Evolutionary conservation across 768 basidiomycete species (phyloP).

Genomic region (Arthromyces matolae): DNA sequence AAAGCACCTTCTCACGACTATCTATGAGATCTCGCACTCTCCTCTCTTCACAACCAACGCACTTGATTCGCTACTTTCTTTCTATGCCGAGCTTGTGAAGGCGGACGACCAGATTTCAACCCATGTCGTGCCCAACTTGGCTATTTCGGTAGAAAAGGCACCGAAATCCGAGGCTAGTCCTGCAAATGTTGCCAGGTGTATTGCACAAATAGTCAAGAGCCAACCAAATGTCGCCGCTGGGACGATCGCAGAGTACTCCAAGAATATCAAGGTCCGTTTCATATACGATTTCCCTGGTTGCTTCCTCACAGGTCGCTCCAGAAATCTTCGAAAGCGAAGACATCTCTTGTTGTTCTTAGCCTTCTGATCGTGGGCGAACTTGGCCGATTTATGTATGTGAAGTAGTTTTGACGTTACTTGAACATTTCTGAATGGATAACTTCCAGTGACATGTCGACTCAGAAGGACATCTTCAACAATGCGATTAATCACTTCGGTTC

Average conservation of each 20-base stretch:
- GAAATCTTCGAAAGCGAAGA: conserved; percentile 58
- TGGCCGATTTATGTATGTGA: conserved; percentile 79
- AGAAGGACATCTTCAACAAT: conserved; percentile 73
- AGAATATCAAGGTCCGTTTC: conserved; percentile 72
- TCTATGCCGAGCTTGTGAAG: conserved; percentile 78
- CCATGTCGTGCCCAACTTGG: conserved; percentile 75
- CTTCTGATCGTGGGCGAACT: conserved; percentile 90
- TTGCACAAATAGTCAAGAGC: conserved; percentile 78
- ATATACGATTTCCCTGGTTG: no score
- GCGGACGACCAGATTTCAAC: conserved; percentile 83
- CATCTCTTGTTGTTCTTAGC: conserved; percentile 73
- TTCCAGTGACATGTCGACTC: conserved; percentile 81
- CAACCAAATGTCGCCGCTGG: conserved; percentile 72
- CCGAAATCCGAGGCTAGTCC: conserved; percentile 53
- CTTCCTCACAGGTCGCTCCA: no score
- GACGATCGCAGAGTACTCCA: conserved; percentile 82
- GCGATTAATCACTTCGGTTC: conserved; percentile 72
- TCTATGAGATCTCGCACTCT: conserved; percentile 73
- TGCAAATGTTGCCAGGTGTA: conserved; percentile 77
- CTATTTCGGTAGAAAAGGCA: conserved; percentile 61
- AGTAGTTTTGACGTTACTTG: neutral
- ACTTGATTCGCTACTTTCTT: conserved; percentile 77
- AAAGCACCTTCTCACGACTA: conserved; percentile 56
- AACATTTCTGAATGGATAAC: neutral
- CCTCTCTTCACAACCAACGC: conserved; percentile 73